These are phyloP conservation scores for Wickerhamomyces sp. DNA, from an alignment of 1,139 yeast species.

Conservation along the genomic window DNA sequence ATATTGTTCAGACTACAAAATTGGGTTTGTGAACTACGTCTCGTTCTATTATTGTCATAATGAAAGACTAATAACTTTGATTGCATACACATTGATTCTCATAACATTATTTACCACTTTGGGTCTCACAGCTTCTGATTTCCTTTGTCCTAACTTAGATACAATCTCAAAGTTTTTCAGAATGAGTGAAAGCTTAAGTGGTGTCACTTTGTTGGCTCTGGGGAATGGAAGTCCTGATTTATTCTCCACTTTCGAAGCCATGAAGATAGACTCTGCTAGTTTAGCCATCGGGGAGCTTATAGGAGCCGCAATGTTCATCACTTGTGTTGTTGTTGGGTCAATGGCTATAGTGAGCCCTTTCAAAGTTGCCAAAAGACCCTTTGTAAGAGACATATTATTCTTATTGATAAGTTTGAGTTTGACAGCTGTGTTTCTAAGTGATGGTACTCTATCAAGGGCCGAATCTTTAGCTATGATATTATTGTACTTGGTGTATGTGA, in stretches of 20 bases:
- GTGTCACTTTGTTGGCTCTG: slow-evolving; percentile 81
- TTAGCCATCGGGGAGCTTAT: slow-evolving; percentile 84
- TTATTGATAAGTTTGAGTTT: slow-evolving; percentile 33
- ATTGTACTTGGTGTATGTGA: slow-evolving; percentile 37
- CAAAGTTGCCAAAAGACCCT: slow-evolving; percentile 43
- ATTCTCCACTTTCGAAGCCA: slow-evolving; percentile 77
- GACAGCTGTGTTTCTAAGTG: slow-evolving; percentile 41
- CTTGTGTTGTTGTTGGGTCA: slow-evolving; percentile 73
- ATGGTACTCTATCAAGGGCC: slow-evolving; percentile 42
- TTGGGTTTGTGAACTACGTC: slow-evolving; percentile 42
- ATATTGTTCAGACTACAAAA: slow-evolving; percentile 37
- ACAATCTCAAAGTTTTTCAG: slow-evolving; percentile 57
- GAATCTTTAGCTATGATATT: slow-evolving; percentile 45
- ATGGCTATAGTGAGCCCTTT: slow-evolving; percentile 73
- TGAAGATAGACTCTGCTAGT: slow-evolving; percentile 61
- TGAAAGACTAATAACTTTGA: slow-evolving; percentile 20
- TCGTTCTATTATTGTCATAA: slow-evolving; percentile 36
- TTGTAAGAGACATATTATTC: slow-evolving; percentile 39
- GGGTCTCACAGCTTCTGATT: slow-evolving; percentile 76
- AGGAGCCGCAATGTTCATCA: slow-evolving; percentile 79
- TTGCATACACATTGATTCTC: slow-evolving; percentile 25
- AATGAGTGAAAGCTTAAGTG: slow-evolving; percentile 77
- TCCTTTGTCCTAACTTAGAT: slow-evolving; percentile 69
- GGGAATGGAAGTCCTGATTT: slow-evolving; percentile 95
- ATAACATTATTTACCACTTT: slow-evolving; percentile 50